phyloP scores from a whole-genome alignment of 1,139 yeast species.

The Spencermartinsiella ligniputridi region DNA sequence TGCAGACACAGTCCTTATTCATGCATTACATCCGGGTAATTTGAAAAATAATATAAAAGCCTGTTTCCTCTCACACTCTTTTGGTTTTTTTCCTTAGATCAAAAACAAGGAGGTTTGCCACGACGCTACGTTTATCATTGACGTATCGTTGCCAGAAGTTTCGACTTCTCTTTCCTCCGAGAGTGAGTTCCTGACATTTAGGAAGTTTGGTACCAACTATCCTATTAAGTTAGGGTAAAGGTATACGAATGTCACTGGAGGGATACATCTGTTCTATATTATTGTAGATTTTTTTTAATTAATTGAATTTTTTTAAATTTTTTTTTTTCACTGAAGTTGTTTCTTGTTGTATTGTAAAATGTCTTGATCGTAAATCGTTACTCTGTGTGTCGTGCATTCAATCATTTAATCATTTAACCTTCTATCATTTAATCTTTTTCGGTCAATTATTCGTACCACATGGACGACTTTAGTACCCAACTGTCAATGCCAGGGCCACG shows the following conservation, averaged over 20 bases:
- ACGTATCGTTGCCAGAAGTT: constrained; percentile 37
- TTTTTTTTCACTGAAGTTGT: too few species aligned
- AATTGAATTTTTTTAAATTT: too few species aligned
- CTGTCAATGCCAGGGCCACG: background rate
- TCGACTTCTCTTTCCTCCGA: constrained; percentile 32
- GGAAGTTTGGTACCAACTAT: constrained; percentile 37
- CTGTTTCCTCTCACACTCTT: background rate
- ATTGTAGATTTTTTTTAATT: too few species aligned
- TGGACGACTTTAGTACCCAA: background rate
- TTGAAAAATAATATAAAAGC: too few species aligned
- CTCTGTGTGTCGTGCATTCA: too few species aligned
- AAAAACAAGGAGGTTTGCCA: constrained; percentile 35
- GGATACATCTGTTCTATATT: constrained; percentile 38
- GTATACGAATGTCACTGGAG: constrained; percentile 37
- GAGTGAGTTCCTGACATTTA: constrained; percentile 36
- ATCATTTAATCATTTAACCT: too few species aligned
- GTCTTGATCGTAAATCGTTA: too few species aligned
- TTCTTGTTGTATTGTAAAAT: too few species aligned
- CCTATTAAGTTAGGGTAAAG: constrained; percentile 33
- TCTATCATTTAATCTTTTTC: too few species aligned
- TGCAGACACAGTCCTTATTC: too few species aligned
- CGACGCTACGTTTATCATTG: constrained; percentile 32
- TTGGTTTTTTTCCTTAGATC: constrained; percentile 36
- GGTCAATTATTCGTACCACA: background rate
- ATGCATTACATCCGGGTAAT: too few species aligned